Evolutionary conservation across 441 rosid genomes (phyloP).

Genomic region (Croton laevigatus): DNA sequence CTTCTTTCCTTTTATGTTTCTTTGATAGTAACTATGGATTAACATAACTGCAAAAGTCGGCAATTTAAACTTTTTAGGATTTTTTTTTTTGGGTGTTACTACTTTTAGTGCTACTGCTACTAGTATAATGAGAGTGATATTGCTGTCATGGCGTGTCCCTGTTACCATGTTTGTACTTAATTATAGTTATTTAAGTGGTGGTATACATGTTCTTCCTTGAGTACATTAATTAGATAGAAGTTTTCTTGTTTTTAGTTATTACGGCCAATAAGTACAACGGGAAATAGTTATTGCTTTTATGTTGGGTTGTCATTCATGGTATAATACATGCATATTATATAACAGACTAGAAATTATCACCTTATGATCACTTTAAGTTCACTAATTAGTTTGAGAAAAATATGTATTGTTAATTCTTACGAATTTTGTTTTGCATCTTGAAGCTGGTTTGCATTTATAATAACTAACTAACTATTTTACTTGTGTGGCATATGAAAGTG

Average conservation of each 20-base stretch:
- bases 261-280: background rate
- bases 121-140: background rate
- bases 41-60: background rate
- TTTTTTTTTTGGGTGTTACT: background rate
- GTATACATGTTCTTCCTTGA: background rate
- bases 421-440: background rate
- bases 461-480: background rate
- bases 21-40: background rate
- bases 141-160: background rate
- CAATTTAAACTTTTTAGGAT: background rate
- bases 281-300: background rate
- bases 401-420: background rate
- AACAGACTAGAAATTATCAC: background rate
- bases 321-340: background rate
- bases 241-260: background rate
- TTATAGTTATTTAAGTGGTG: background rate
- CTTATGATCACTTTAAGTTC: background rate
- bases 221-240: background rate
- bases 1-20: too few relatives aligned
- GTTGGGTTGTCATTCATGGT: background rate
- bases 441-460: background rate
- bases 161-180: background rate
- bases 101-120: background rate
- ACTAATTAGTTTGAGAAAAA: background rate
- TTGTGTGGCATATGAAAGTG: constrained; percentile 5